Conservation (phyloP, 176 grass and related monocot genomes). For the Tuctoria greenei region DNA sequence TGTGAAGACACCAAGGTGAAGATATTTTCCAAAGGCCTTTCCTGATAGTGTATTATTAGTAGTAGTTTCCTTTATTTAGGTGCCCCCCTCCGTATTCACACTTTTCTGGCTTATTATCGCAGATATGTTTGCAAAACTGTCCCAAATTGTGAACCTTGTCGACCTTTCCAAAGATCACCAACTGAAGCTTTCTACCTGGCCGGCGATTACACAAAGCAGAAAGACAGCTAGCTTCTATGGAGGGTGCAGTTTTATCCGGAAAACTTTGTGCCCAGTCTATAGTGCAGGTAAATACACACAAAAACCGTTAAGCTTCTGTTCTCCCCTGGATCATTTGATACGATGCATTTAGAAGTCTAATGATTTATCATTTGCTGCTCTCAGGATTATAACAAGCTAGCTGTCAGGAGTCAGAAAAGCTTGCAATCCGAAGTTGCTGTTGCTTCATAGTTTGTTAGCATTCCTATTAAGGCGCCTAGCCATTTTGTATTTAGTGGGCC, state of each 20-base stretch:
- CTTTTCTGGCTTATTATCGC: slow-evolving; percentile 32
- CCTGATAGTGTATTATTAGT: not conserved
- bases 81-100: not conserved
- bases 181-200: slow-evolving; percentile 87
- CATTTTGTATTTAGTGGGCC: slow-evolving; percentile 14
- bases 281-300: slow-evolving; percentile 53
- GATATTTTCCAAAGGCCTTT: slow-evolving; percentile 5
- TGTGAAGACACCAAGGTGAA: slow-evolving; percentile 85
- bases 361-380: slow-evolving; percentile 10
- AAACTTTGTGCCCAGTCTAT: slow-evolving; percentile 90
- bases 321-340: not conserved
- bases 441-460: slow-evolving; percentile 31
- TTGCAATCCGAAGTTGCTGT: slow-evolving; percentile 41
- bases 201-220: slow-evolving; percentile 97
- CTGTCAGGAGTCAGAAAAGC: slow-evolving; percentile 44
- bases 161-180: slow-evolving; percentile 82
- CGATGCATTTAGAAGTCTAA: slow-evolving; percentile 5
- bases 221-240: slow-evolving; percentile 97
- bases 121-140: slow-evolving; percentile 95
- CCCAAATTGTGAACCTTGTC: slow-evolving; percentile 83
- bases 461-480: not conserved
- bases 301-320: not conserved
- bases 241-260: slow-evolving; percentile 83
- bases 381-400: slow-evolving; percentile 68
- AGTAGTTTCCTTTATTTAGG: not conserved